A percentile compares a stretch with the other conserved stretches of the same genome.
Conservation (phyloP, 495 filamentous ascomycete genomes). For the Ascobolus immersus region DNA sequence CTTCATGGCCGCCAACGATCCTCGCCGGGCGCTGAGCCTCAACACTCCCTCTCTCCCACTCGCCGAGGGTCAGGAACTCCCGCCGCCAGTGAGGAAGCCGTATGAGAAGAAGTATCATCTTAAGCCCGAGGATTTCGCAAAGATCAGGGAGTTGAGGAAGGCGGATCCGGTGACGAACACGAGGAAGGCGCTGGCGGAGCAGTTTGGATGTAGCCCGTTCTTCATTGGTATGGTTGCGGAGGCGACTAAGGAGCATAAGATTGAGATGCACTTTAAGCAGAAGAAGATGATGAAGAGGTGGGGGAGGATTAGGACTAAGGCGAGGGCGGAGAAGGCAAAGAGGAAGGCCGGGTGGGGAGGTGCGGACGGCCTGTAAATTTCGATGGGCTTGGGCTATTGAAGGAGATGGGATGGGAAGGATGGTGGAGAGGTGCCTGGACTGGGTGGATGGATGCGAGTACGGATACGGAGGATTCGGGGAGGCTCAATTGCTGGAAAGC, state of each 20-base stretch:
- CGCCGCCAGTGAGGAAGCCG: constrained; percentile 27
- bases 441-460: constrained; percentile 1
- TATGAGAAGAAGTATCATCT: constrained; percentile 49
- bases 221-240: constrained; percentile 13
- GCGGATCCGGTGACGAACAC: constrained; percentile 44
- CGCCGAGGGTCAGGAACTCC: constrained; percentile 18
- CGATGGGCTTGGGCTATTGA: constrained; percentile 25
- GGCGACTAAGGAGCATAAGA: constrained; percentile 7
- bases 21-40: constrained; percentile 32
- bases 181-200: constrained; percentile 25
- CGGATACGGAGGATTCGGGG: background rate
- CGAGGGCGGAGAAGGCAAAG: constrained; percentile 11
- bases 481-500: too few species aligned
- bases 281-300: constrained; percentile 12
- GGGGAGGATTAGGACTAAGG: constrained; percentile 8
- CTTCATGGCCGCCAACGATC: constrained; percentile 64
- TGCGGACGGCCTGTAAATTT: constrained; percentile 16
- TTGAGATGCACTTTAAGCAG: constrained; percentile 7
- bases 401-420: constrained; percentile 3
- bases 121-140: constrained; percentile 41
- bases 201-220: constrained; percentile 8
- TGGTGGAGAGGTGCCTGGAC: constrained; percentile 10
- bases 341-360: constrained; percentile 13
- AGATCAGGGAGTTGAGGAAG: constrained; percentile 62
- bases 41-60: constrained; percentile 9